A percentile compares a stretch with the other conserved stretches of the same genome.
Conservation (phyloP, 305 asterid species). For the Rubia peregrina region DNA sequence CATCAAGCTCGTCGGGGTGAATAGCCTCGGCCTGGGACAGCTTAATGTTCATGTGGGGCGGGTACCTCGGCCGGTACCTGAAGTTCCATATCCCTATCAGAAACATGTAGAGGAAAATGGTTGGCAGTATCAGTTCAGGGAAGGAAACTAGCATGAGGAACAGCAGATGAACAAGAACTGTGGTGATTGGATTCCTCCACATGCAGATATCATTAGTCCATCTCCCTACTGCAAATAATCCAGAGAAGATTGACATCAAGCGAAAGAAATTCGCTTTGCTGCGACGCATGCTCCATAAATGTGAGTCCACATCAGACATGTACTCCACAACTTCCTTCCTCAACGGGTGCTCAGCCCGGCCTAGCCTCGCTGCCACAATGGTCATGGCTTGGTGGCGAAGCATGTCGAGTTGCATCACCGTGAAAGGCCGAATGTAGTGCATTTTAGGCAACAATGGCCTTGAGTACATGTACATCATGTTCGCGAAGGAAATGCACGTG, state of each 20-base stretch:
- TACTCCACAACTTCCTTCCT: constrained; percentile 63
- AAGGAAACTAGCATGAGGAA: constrained; percentile 50
- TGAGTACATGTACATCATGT: constrained; percentile 50
- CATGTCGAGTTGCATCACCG: constrained; percentile 49
- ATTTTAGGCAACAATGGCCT: constrained; percentile 59
- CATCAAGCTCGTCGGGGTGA: constrained; percentile 71
- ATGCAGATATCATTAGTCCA: constrained; percentile 51
- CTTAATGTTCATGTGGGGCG: constrained; percentile 81
- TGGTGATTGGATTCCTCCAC: constrained; percentile 67
- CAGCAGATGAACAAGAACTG: constrained; percentile 54
- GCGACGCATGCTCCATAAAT: constrained; percentile 75
- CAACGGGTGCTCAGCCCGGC: constrained; percentile 63
- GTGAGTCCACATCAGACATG: constrained; percentile 70
- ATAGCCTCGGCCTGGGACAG: constrained; percentile 67
- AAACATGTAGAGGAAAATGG: constrained; percentile 66
- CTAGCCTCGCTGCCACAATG: constrained; percentile 49
- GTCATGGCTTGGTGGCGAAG: constrained; percentile 58
- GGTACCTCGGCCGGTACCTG: constrained; percentile 58
- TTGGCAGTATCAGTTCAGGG: constrained; percentile 61
- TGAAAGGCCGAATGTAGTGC: constrained; percentile 64
- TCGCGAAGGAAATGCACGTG: constrained; percentile 41
- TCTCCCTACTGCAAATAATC: constrained; percentile 38
- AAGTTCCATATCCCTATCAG: constrained; percentile 73
- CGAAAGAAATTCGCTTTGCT: constrained; percentile 79
- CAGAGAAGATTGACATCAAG: constrained; percentile 48